A percentile compares a stretch with the other conserved stretches of the same genome.
Evolutionary conservation across 1,139 yeast species (phyloP).

Genomic region (Wickerhamiella infanticola): DNA sequence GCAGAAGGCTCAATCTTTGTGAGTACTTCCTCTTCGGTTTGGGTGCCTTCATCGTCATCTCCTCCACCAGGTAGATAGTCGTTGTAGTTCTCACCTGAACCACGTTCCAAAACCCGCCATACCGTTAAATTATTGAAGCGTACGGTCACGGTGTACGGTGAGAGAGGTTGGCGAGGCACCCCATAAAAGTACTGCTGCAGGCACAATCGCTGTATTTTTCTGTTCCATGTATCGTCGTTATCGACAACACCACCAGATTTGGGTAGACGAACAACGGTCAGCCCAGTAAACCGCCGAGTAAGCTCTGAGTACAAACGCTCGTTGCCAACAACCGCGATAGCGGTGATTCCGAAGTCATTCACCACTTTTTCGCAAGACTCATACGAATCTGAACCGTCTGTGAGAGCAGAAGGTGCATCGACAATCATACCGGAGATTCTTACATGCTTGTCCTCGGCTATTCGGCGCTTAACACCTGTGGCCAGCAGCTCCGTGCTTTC

Average conservation of each 20-base stretch:
- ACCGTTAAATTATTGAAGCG: conserved; percentile 36
- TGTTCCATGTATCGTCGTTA: conserved; percentile 47
- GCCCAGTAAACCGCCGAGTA: conserved; percentile 34
- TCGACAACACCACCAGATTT: conserved; percentile 67
- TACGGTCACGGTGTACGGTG: conserved; percentile 57
- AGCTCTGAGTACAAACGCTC: conserved; percentile 49
- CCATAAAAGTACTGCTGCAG: conserved; percentile 90
- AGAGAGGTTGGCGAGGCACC: conserved; percentile 43
- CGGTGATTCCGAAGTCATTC: conserved; percentile 38
- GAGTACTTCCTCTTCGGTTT: conserved; percentile 12
- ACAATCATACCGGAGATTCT: conserved; percentile 53
- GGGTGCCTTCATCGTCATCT: conserved; percentile 2
- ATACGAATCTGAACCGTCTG: conserved; percentile 30
- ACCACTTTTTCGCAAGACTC: conserved; percentile 43
- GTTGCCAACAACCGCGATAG: conserved; percentile 27
- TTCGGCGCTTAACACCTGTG: conserved; percentile 39
- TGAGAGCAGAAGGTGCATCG: conserved; percentile 51
- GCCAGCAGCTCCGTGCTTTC: conserved; percentile 44
- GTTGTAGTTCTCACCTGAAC: conserved; percentile 5
- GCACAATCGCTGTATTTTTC: conserved; percentile 59
- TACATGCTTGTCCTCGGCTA: conserved; percentile 39
- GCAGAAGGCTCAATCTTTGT: conserved; percentile 36
- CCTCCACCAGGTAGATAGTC: neutral
- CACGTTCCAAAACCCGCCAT: conserved; percentile 32
- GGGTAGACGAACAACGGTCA: conserved; percentile 44